A percentile compares a stretch with the other conserved stretches of the same genome.
Conservation (phyloP, 805 yeast genomes). For the Wickerhamomyces queroliae region DNA sequence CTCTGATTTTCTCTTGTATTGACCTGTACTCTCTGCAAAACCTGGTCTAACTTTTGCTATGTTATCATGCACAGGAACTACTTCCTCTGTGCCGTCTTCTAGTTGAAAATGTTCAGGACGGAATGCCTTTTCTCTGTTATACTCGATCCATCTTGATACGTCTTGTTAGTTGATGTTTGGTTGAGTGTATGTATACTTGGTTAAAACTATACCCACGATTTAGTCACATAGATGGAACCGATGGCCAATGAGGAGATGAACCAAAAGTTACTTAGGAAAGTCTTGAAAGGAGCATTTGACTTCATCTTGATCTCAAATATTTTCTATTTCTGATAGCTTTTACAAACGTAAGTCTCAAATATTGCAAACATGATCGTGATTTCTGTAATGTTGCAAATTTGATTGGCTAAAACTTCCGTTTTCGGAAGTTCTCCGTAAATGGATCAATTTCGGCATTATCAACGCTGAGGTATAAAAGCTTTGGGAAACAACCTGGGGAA, state of each 20-base stretch:
- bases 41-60: constrained; percentile 46
- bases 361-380: no score
- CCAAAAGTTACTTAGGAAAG: constrained; percentile 16
- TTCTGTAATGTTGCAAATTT: no score
- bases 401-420: not conserved
- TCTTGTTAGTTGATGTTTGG: not conserved
- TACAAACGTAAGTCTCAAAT: no score
- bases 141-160: constrained; percentile 24
- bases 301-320: constrained; percentile 8
- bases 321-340: no score
- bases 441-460: no score
- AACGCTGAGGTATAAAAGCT: not conserved
- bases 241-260: constrained; percentile 22
- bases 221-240: constrained; percentile 22
- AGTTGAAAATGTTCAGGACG: constrained; percentile 24
- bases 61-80: constrained; percentile 10
- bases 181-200: not conserved
- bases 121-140: constrained; percentile 30
- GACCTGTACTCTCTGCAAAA: constrained; percentile 37
- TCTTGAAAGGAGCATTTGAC: constrained; percentile 12
- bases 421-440: not conserved
- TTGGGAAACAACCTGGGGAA: not conserved
- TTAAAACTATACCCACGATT: constrained; percentile 17
- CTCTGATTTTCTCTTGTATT: constrained; percentile 45
- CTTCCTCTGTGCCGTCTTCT: constrained; percentile 5